phyloP scores from a whole-genome alignment of 2,329 filamentous ascomycete genomes.

The Helicocarpus griseus region DNA sequence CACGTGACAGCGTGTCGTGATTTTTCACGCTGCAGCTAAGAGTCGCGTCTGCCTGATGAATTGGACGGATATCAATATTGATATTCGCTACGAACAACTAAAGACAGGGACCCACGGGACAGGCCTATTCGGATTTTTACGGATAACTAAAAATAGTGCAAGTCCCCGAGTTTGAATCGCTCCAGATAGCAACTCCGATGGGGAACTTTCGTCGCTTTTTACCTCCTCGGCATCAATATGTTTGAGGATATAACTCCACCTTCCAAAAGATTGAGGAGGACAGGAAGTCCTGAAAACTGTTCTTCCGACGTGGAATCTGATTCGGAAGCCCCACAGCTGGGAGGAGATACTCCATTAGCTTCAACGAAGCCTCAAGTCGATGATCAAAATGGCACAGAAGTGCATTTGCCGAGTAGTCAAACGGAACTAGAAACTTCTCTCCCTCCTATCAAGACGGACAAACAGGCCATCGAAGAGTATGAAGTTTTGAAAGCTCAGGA shows the following conservation, averaged over 20 bases:
- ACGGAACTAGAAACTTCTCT: conserved; percentile 65
- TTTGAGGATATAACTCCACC: neutral
- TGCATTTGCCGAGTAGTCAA: conserved; percentile 28
- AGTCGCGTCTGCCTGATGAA: neutral
- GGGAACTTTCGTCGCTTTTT: neutral
- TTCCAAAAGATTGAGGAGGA: conserved; percentile 23
- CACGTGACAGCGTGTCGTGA: neutral
- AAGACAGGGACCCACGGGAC: no score
- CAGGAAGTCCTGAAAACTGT: conserved; percentile 8
- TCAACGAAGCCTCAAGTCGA: conserved; percentile 12
- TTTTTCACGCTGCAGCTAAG: neutral
- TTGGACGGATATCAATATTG: no score
- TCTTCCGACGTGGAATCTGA: conserved; percentile 8
- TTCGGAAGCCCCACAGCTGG: conserved; percentile 26
- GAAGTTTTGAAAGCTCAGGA: conserved; percentile 58
- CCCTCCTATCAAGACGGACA: conserved; percentile 55
- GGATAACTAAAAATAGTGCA: no score
- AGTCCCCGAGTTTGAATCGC: neutral
- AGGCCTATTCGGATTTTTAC: no score
- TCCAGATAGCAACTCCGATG: neutral
- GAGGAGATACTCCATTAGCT: neutral
- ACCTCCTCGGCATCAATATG: neutral
- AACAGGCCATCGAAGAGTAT: conserved; percentile 69
- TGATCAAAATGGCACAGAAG: conserved; percentile 26
- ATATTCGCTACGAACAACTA: no score